These are phyloP conservation scores for Arthrobotrys entomopaga DNA, from an alignment of 2,329 filamentous ascomycete genomes.

Conservation along the genomic window DNA sequence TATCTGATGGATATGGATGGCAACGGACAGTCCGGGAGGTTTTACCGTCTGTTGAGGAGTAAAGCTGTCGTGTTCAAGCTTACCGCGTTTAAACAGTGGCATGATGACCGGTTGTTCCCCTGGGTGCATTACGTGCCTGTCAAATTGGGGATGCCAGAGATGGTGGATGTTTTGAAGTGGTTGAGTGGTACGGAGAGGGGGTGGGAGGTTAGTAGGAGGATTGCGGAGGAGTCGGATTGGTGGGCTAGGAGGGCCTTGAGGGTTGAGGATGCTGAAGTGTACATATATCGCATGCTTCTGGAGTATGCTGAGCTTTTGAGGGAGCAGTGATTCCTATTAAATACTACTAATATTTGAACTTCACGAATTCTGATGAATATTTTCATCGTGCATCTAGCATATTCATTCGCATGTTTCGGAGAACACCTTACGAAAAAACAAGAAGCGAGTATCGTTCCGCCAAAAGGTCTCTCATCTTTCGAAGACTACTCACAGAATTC, in stretches of 20 bases:
- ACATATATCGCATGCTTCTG: constrained; percentile 71
- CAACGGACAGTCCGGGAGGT: constrained; percentile 69
- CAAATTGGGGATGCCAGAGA: constrained; percentile 65
- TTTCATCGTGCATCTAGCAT: too few species aligned
- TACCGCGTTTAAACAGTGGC: constrained; percentile 69
- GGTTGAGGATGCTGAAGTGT: constrained; percentile 70
- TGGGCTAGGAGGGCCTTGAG: constrained; percentile 69
- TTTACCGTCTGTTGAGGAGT: constrained; percentile 66
- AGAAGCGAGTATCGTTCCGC: too few species aligned
- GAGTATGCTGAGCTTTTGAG: constrained; percentile 64
- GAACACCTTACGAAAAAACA: too few species aligned
- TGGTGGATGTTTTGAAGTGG: constrained; percentile 67
- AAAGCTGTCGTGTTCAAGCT: constrained; percentile 67
- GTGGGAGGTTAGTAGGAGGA: constrained; percentile 64
- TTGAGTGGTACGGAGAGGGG: constrained; percentile 65
- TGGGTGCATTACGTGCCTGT: constrained; percentile 71
- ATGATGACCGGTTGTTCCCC: constrained; percentile 68
- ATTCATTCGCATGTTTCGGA: too few species aligned
- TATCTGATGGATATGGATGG: constrained; percentile 68
- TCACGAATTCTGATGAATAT: too few species aligned
- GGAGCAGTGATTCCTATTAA: background rate
- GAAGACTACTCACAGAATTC: too few species aligned
- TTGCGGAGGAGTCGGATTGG: constrained; percentile 68
- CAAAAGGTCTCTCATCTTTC: too few species aligned
- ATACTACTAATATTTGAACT: too few species aligned